Evolutionary conservation across 495 filamentous ascomycete species (phyloP).

Genomic region (Talaromyces trachyspermus): DNA sequence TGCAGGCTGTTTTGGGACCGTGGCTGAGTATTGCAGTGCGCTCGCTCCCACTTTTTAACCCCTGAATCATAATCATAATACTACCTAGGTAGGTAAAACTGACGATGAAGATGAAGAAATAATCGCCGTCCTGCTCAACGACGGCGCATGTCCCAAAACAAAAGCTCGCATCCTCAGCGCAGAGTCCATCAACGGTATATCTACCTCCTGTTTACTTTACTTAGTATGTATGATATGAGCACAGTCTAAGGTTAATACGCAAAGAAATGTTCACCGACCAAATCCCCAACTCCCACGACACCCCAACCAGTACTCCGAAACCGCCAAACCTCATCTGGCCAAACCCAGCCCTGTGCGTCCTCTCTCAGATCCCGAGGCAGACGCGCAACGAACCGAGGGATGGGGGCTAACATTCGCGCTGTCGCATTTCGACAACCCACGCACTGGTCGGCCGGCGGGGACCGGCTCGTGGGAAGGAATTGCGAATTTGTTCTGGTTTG

Average conservation of each 20-base stretch:
- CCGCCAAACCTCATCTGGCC: conserved; percentile 45
- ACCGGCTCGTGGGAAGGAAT: conserved; percentile 54
- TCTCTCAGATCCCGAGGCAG: conserved; percentile 20
- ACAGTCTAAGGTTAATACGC: background rate
- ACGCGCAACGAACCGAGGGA: conserved; percentile 44
- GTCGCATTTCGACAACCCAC: conserved; percentile 29
- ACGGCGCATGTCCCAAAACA: conserved; percentile 38
- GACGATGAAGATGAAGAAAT: conserved; percentile 15
- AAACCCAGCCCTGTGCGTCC: conserved; percentile 41
- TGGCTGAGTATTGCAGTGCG: conserved; percentile 44
- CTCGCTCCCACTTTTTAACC: background rate
- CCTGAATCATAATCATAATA: background rate
- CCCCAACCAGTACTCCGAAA: conserved; percentile 31
- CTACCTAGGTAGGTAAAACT: background rate
- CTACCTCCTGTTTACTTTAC: background rate
- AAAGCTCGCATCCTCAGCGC: conserved; percentile 34
- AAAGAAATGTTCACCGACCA: conserved; percentile 53
- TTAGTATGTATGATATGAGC: background rate
- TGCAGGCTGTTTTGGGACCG: conserved; percentile 42
- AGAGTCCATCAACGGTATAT: conserved; percentile 32
- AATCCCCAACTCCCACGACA: conserved; percentile 48
- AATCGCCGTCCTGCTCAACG: conserved; percentile 35
- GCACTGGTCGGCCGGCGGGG: conserved; percentile 37
- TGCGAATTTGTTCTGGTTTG: conserved; percentile 56
- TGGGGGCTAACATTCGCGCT: conserved; percentile 54